Percentiles rank a stretch among this genome's conserved stretches.
Evolutionary conservation across 108 stramenopile genomes (phyloP).

Genomic region (Pelagomonas calceolata): DNA sequence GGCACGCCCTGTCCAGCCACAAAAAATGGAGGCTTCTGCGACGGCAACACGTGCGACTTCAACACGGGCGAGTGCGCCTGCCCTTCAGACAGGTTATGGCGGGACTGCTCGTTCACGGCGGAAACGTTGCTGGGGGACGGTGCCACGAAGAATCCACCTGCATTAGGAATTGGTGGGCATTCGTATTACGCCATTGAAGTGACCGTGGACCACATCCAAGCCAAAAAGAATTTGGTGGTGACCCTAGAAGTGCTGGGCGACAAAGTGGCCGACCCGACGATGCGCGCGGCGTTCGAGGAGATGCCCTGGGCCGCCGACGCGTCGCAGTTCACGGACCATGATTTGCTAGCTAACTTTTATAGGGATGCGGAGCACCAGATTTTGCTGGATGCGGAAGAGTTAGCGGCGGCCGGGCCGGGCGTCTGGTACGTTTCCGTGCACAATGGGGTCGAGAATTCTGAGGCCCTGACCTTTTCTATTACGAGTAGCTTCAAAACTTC

Average conservation of each 20-base stretch:
- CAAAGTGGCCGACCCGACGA: not conserved
- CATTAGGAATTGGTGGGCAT: not conserved
- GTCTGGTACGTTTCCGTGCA: not conserved
- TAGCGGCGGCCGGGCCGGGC: not conserved
- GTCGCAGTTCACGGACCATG: not conserved
- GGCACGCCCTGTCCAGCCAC: not conserved
- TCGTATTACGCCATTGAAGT: not conserved
- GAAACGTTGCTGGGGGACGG: not conserved
- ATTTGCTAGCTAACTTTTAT: not conserved
- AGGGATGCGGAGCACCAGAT: not conserved
- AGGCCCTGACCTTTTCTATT: not conserved
- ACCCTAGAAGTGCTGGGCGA: not conserved
- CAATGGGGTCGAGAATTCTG: not conserved
- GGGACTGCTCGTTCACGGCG: not conserved
- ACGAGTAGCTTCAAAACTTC: not conserved
- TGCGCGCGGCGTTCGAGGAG: not conserved
- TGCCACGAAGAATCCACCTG: not conserved
- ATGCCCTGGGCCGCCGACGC: not conserved
- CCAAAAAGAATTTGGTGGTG: not conserved
- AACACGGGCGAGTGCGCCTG: not conserved
- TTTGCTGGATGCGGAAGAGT: not conserved
- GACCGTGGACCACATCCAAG: not conserved
- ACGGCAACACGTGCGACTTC: not conserved
- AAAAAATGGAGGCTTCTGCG: not conserved
- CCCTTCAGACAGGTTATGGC: not conserved